Conservation (phyloP, 1,139 yeast genomes). For the Saccharomyces hybrid region DNA sequence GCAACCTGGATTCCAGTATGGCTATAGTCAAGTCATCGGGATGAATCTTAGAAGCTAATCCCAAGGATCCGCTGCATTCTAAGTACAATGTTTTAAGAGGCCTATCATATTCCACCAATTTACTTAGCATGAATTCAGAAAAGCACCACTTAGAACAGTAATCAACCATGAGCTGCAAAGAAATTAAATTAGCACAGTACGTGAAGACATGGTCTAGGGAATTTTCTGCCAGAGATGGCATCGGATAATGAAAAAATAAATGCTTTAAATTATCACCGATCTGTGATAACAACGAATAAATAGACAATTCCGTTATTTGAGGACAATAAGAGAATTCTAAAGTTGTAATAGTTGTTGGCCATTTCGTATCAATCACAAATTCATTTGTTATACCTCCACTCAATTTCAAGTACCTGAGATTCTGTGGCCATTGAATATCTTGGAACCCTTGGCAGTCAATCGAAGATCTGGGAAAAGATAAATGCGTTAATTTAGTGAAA, state of each 20-base stretch:
- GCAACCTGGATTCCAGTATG: conserved; percentile 66
- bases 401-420: conserved; percentile 58
- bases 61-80: conserved; percentile 83
- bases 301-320: conserved; percentile 50
- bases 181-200: conserved; percentile 63
- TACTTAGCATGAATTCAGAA: conserved; percentile 42
- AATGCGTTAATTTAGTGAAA: conserved; percentile 54
- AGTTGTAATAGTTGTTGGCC: conserved; percentile 64
- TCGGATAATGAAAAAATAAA: conserved; percentile 70
- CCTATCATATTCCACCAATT: conserved; percentile 29
- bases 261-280: conserved; percentile 59
- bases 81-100: conserved; percentile 61
- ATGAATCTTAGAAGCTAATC: conserved; percentile 72
- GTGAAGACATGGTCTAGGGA: conserved; percentile 67
- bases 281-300: conserved; percentile 50
- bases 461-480: conserved; percentile 86
- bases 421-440: conserved; percentile 63
- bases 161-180: conserved; percentile 69
- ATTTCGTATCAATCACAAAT: conserved; percentile 54
- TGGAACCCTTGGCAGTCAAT: conserved; percentile 59
- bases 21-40: conserved; percentile 88
- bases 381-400: conserved; percentile 87
- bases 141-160: conserved; percentile 64
- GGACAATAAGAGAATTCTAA: conserved; percentile 89
- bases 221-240: conserved; percentile 67